Base-by-base conservation (phyloP, 2,329 filamentous ascomycete species). In the Trichoderma sp. region DNA sequence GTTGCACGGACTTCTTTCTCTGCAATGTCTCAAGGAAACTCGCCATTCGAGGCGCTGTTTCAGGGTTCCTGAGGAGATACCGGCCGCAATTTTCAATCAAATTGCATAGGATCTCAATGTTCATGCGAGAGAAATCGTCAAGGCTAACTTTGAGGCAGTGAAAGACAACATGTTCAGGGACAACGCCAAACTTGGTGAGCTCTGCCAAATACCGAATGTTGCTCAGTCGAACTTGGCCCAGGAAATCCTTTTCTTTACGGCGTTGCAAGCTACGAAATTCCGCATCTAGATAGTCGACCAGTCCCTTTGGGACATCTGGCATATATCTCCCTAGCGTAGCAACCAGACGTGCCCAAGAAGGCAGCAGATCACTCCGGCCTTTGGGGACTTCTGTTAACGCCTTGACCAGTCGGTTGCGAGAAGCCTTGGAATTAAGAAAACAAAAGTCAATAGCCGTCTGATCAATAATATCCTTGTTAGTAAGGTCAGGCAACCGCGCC, bases 151-250 rank as follows among this genome's bases (percentile, higher is more conserved):
- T 99, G 77, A 99, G 89, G 79, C 96, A 99, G 79, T 99, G 96
- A 79, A 99, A 99, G 69, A 99, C 97, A 74, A 99, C 95, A 81
- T 99, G 96, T 81, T 99, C 96, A 0, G 97, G 96, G 9, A 99
- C 96, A 36, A 98, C 94, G 36, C 96, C 95, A 78, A 99, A 99
- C 79, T 99, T 99, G 72, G 96, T 99, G 79, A 99, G 84, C 82
- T 99, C 96, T 8, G 96, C 95, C 65, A 99, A 89, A 80, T 99
- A 99, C n/a, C 97, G 93, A 74, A 98, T 95, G 79, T 98, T 98
- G 82, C 93, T 91, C 76, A 97, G 91, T 57, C 96, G 92, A 63
- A 98, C 94, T 81, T 97, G 95, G 1, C 95, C 95, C 0, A 98
- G 86, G 74, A 99, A 98, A 76, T 99, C 97, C 80, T 99, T 99